phyloP scores from a whole-genome alignment of 2,329 filamentous ascomycete species.

The Didymella arachidicola region DNA sequence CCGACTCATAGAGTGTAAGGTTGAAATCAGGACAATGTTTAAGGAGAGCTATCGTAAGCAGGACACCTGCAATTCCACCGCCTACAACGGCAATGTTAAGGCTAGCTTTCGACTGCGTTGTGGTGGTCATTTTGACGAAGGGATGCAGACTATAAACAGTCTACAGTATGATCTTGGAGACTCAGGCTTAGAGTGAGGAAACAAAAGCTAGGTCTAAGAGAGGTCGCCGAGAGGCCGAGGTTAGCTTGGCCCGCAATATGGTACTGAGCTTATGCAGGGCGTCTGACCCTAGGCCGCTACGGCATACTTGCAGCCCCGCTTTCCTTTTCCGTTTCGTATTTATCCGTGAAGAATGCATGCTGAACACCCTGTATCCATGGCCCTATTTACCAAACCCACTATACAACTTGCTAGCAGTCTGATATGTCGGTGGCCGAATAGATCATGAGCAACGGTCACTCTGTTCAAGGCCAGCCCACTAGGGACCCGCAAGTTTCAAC shows the following conservation, averaged over 20 bases:
- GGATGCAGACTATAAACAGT: not conserved
- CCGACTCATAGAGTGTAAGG: slow-evolving; percentile 64
- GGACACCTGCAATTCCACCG: slow-evolving; percentile 66
- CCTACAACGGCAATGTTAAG: slow-evolving; percentile 64
- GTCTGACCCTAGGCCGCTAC: not conserved
- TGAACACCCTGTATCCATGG: not conserved
- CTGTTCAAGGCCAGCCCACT: no score
- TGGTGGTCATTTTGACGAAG: not conserved
- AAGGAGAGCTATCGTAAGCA: slow-evolving; percentile 60
- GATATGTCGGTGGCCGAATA: no score
- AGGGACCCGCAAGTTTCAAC: not conserved
- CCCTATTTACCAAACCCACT: not conserved
- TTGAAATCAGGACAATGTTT: slow-evolving; percentile 50
- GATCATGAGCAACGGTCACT: not conserved
- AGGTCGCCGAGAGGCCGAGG: not conserved
- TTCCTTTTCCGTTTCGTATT: not conserved
- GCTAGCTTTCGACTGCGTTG: slow-evolving; percentile 18
- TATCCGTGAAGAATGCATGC: not conserved
- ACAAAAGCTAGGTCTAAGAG: not conserved
- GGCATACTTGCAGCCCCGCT: not conserved
- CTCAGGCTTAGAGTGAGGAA: not conserved
- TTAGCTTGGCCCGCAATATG: not conserved
- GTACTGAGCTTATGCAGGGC: not conserved
- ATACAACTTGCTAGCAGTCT: no score
- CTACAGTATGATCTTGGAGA: not conserved